Evolutionary conservation across 2,329 filamentous ascomycete species (phyloP).

Genomic region (Monosporascus ibericus): DNA sequence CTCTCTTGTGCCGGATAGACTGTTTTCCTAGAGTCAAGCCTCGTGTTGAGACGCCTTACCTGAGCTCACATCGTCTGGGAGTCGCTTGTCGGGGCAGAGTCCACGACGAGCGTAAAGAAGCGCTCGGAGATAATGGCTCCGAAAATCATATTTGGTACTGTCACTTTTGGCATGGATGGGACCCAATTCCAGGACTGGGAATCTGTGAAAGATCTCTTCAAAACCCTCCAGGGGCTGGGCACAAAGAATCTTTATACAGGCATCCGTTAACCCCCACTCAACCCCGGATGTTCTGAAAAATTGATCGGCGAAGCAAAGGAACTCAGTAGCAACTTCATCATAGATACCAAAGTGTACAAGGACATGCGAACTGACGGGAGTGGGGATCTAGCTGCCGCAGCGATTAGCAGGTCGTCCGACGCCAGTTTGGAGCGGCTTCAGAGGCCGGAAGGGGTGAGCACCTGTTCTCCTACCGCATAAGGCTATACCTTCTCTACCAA

Average conservation of each 20-base stretch:
- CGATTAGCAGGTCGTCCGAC: conserved; percentile 19
- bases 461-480: not conserved
- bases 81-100: too few relatives aligned
- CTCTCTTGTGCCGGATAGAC: too few relatives aligned
- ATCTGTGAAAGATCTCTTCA: conserved; percentile 12
- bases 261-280: conserved; percentile 26
- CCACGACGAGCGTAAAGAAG: too few relatives aligned
- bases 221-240: conserved; percentile 10
- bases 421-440: conserved; percentile 22
- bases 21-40: too few relatives aligned
- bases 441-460: conserved; percentile 5
- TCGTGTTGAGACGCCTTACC: too few relatives aligned
- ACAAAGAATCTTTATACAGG: conserved; percentile 19
- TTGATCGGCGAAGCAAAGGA: conserved; percentile 24
- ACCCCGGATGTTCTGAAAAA: conserved; percentile 25
- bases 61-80: too few relatives aligned
- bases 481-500: not conserved
- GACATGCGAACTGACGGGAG: conserved; percentile 21
- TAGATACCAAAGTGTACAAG: conserved; percentile 31
- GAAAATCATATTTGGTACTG: conserved; percentile 23
- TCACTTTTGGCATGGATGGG: conserved; percentile 19
- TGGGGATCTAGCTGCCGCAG: conserved; percentile 20
- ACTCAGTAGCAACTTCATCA: conserved; percentile 15
- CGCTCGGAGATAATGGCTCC: conserved; percentile 14
- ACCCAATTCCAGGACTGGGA: conserved; percentile 19